Evolutionary conservation across 1,139 yeast species (phyloP), one percentile per base, ranked within the genome.

Genomic region (Pichia sp.): DNA sequence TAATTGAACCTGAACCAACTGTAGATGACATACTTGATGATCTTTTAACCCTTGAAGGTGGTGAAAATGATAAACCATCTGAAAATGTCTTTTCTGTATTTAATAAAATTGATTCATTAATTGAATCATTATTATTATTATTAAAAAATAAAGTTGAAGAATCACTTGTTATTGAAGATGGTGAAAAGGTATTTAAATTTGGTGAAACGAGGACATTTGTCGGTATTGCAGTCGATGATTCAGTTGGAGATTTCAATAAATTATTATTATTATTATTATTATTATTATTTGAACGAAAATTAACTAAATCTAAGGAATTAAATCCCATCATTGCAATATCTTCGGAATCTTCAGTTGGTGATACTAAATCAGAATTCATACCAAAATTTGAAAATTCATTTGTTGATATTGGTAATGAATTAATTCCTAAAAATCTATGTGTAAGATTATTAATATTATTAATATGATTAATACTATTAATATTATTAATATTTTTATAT

Each of bases 231-330:
- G 12, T 27, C n/a, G 37, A n/a, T 12, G 27, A 23, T 30, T 42
- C 36, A 6, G 36, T 24, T 25, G 36, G 24, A 24, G 36, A 24
- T 12, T 32, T 32, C 16, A 26, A 35, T 11, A 26, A 26, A 11
- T 24, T 32, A 12, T 8, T 27, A 8, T 29, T 38, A n/a, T 35
- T 32, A 22, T 16, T 39, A 22, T n/a, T n/a, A 30, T 32, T 40
- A 22, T 30, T 12, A 24, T 27, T 30, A 30, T 30, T 41, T 40
- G 38, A 39, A 20, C 32, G 30, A 16, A 59, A 60, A 4, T 58
- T 56, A 3, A 56, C 57, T 26, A 62, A 43, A 40, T 55, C 57
- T 16, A 60, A 35, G 20, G 54, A 38, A 34, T 46, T 49, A 33
- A 51, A 49, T 2, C 51, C 55, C 41, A 55, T 45, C 42, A 41